Conservation (phyloP, 805 yeast species). For the Cyberlindnera maritima region DNA sequence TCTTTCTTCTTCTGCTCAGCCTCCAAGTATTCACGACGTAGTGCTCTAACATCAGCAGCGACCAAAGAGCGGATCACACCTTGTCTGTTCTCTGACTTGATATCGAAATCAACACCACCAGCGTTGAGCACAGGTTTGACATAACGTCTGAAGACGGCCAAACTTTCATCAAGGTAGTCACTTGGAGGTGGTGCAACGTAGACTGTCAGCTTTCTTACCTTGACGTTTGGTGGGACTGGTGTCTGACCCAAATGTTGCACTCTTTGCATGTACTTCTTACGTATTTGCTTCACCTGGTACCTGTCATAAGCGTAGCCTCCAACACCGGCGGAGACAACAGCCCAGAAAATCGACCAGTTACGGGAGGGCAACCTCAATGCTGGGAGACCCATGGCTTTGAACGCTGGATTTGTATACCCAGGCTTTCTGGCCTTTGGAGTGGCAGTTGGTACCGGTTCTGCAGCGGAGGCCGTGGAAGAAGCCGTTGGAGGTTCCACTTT, state of each 20-base stretch:
- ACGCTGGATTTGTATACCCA: conserved; percentile 71
- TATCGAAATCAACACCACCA: conserved; percentile 80
- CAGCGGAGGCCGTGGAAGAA: not conserved
- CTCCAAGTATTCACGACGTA: conserved; percentile 49
- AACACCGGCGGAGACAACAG: conserved; percentile 57
- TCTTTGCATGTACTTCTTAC: conserved; percentile 60
- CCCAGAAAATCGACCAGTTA: conserved; percentile 91
- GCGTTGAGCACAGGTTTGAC: conserved; percentile 84
- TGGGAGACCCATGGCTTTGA: conserved; percentile 82
- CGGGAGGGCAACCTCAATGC: conserved; percentile 77
- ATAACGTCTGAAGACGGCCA: conserved; percentile 70
- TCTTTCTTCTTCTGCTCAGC: conserved; percentile 24
- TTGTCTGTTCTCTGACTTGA: conserved; percentile 75
- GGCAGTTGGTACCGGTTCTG: not conserved
- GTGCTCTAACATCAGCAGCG: conserved; percentile 74
- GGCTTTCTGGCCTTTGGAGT: conserved; percentile 24
- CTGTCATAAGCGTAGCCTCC: conserved; percentile 85
- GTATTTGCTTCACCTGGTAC: conserved; percentile 60
- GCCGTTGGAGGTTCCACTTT: not conserved
- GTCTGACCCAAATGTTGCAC: conserved; percentile 54
- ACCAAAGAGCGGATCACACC: conserved; percentile 83
- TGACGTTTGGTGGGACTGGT: conserved; percentile 43
- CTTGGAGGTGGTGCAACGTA: conserved; percentile 97
- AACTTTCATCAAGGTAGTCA: conserved; percentile 74
- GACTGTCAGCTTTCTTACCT: conserved; percentile 75